A percentile compares a stretch with the other conserved stretches of the same genome.
phyloP scores from a whole-genome alignment of 2,329 filamentous ascomycete genomes.

The Alternaria brassicae region DNA sequence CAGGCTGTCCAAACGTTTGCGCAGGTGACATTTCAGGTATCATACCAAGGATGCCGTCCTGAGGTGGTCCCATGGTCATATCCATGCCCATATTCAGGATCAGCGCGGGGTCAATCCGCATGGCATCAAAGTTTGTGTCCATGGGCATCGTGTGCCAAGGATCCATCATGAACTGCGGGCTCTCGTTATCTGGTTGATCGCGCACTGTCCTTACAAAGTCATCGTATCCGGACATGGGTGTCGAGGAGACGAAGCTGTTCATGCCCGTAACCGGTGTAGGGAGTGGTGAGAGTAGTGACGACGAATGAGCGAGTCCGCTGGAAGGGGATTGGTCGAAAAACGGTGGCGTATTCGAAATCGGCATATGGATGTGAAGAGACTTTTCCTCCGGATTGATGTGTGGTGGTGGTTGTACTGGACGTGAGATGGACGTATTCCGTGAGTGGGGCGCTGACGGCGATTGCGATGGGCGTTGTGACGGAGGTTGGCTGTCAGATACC shows the following conservation, averaged over 20 bases:
- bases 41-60: slow-evolving; percentile 55
- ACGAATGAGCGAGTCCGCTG: slow-evolving; percentile 39
- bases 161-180: slow-evolving; percentile 58
- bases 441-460: slow-evolving; percentile 42
- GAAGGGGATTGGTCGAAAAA: slow-evolving; percentile 53
- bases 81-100: slow-evolving; percentile 56
- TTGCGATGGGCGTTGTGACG: slow-evolving; percentile 43
- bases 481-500: slow-evolving; percentile 22
- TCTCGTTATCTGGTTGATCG: slow-evolving; percentile 53
- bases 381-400: slow-evolving; percentile 48
- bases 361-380: slow-evolving; percentile 30
- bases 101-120: slow-evolving; percentile 56
- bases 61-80: slow-evolving; percentile 49
- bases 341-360: slow-evolving; percentile 44
- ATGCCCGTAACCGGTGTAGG: slow-evolving; percentile 48
- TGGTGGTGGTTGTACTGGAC: slow-evolving; percentile 38
- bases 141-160: slow-evolving; percentile 57
- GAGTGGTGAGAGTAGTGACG: slow-evolving; percentile 49
- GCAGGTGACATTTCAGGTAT: slow-evolving; percentile 53
- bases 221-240: slow-evolving; percentile 56
- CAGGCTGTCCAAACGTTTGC: slow-evolving; percentile 46
- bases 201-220: slow-evolving; percentile 52
- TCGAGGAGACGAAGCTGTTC: slow-evolving; percentile 53
- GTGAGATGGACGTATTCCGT: slow-evolving; percentile 42
- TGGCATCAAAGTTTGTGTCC: slow-evolving; percentile 53